Evolutionary conservation across 768 basidiomycete genomes (phyloP), one percentile per base, ranked within the genome.

Genomic region (Postia placenta): DNA sequence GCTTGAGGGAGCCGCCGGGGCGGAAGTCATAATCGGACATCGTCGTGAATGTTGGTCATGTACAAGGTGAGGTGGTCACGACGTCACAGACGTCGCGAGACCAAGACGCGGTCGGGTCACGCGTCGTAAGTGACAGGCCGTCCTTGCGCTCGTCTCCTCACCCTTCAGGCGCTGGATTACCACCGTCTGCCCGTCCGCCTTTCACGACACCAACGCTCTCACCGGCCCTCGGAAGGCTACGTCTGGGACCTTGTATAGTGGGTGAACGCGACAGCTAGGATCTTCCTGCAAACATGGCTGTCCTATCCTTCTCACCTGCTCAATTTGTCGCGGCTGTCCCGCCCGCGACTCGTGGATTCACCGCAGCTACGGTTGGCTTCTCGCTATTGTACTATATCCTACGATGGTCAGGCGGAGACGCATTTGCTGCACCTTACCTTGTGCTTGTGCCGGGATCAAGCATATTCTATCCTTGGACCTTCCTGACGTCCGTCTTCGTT

Each of bases 401-500:
- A 41, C 70, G 68, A 57, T 90, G 80, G 79, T 56, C 75, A 60
- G 65, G 74, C 64, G 57, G 60, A 59, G 51, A 50, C 3, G 43
- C 66, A 64, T 52, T 69, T 60, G 47, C 73, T 60, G 56, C 67
- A 24, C 81, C 85, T 25, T 94, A 87, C 68, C 73, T 95, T 59
- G 81, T 85, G 5, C 71, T 94, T 51, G 74, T 89, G 11, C 93
- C 93, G 4, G 93, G 92, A 12, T 75, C 78, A 36, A 85, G 84
- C 58, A 58, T 92, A 25, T 90, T 85, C 65, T 83, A 83, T 53
- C 95, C 95, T 40, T 99, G 96, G 96, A 92, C 92, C 2, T 76
- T 98, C 56, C 68, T 92, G n/a, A 93, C 87, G 4, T 86, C 90
- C 2, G 85, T 81, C 17, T 79, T 93, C 51, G 87, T 96, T 15